These are phyloP conservation scores for Encephalitozoon intestinalis DNA, from an alignment of 371 early-diverging fungal species.

Conservation along the genomic window DNA sequence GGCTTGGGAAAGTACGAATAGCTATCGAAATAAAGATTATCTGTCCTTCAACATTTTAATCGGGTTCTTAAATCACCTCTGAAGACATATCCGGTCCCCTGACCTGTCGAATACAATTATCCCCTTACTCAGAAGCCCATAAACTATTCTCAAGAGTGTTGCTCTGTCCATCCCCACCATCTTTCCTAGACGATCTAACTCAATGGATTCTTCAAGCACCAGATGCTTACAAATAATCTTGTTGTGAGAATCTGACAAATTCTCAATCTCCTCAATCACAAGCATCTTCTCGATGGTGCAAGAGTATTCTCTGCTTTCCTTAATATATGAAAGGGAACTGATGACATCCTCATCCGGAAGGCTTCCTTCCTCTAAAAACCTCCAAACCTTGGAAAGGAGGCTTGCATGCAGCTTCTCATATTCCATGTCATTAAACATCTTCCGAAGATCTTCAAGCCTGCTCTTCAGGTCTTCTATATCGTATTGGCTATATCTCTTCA, in stretches of 20 bases:
- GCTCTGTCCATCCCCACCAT: neutral
- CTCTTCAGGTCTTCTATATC: neutral
- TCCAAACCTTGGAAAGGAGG: neutral
- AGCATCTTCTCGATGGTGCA: neutral
- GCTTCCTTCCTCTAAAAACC: neutral
- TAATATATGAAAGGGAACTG: conserved; percentile 5
- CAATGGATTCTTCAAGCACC: neutral
- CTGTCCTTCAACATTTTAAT: neutral
- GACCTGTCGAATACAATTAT: conserved; percentile 33
- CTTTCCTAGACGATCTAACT: neutral
- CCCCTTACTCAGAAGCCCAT: conserved; percentile 17
- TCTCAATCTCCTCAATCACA: neutral
- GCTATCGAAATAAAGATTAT: neutral
- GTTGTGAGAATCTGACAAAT: neutral
- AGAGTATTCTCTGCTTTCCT: neutral
- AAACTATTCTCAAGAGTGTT: conserved; percentile 24
- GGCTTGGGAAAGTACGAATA: neutral
- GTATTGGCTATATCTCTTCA: neutral
- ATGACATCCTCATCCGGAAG: neutral
- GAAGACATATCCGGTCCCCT: conserved; percentile 7
- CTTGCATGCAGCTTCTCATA: neutral
- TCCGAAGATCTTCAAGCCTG: neutral
- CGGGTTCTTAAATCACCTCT: neutral
- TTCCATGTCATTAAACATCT: conserved; percentile 21
- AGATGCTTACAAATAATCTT: neutral